Percentiles rank a stretch among this genome's conserved stretches.
Evolutionary conservation across 768 basidiomycete species (phyloP).

Genomic region (Mycena capillaripes): DNA sequence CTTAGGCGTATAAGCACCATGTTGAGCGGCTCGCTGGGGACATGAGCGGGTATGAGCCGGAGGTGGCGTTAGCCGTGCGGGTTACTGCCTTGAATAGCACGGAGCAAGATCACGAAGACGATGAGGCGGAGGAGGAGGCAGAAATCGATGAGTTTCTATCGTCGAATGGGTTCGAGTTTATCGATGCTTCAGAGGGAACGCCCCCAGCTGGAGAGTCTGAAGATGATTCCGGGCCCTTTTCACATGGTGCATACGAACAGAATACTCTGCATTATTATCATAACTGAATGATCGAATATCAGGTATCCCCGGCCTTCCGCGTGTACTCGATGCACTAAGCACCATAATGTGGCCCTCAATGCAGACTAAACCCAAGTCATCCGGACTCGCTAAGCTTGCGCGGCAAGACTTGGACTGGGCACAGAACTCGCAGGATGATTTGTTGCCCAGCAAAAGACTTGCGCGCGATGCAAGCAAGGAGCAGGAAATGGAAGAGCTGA

Average conservation of each 20-base stretch:
- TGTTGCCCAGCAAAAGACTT: slow-evolving; percentile 44
- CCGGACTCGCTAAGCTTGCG: slow-evolving; percentile 31
- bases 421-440: slow-evolving; percentile 54
- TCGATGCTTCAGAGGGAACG: slow-evolving; percentile 62
- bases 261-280: background rate
- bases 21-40: slow-evolving; percentile 63
- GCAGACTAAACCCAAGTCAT: slow-evolving; percentile 50
- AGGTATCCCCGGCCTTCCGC: slow-evolving; percentile 70
- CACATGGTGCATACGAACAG: slow-evolving; percentile 40
- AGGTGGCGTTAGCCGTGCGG: slow-evolving; percentile 80
- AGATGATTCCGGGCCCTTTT: slow-evolving; percentile 35
- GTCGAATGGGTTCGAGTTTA: slow-evolving; percentile 81
- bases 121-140: slow-evolving; percentile 60
- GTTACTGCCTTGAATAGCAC: slow-evolving; percentile 47
- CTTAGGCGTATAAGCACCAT: slow-evolving; percentile 71
- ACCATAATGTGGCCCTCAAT: slow-evolving; percentile 94
- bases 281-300: background rate
- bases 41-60: slow-evolving; percentile 69
- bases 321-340: slow-evolving; percentile 84
- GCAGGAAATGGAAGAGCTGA: slow-evolving; percentile 70
- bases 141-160: slow-evolving; percentile 78
- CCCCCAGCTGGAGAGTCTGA: background rate
- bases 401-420: slow-evolving; percentile 58
- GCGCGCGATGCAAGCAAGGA: slow-evolving; percentile 50
- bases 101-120: slow-evolving; percentile 41